These are phyloP conservation scores for Galium porrigens DNA, from an alignment of 305 asterid species.

Conservation along the genomic window DNA sequence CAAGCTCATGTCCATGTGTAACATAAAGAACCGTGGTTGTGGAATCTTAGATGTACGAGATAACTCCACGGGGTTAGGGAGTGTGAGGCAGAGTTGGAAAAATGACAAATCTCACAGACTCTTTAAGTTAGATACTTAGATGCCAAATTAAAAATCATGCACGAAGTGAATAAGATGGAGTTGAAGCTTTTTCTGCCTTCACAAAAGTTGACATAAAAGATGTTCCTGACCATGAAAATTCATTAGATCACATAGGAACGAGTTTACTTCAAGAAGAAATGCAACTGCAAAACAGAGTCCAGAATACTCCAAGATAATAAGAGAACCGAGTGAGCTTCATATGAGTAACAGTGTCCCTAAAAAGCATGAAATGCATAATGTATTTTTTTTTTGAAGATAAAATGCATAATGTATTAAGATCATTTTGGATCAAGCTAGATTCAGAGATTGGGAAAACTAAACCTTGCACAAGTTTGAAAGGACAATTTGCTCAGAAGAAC, in stretches of 20 bases:
- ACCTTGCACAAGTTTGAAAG: constrained; percentile 65
- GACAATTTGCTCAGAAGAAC: constrained; percentile 34
- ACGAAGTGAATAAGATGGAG: background rate
- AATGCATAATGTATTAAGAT: background rate
- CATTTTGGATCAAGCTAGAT: background rate
- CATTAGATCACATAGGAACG: background rate
- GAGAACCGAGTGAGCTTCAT: background rate
- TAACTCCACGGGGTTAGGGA: background rate
- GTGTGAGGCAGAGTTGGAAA: too few relatives aligned
- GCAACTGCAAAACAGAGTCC: background rate
- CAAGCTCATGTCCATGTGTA: background rate
- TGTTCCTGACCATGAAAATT: background rate
- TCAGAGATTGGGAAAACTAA: constrained; percentile 10
- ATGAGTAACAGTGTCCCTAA: background rate
- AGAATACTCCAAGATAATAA: background rate
- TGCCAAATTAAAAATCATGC: background rate
- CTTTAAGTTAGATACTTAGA: background rate
- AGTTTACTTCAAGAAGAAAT: background rate
- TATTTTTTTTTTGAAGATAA: too few relatives aligned
- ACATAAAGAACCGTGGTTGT: background rate
- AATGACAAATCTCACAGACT: too few relatives aligned
- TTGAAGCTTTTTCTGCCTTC: background rate
- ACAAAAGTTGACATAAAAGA: background rate
- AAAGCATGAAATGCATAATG: background rate
- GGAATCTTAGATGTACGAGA: background rate